Evolutionary conservation across 306 rosid species (phyloP).

Genomic region (Corylus heterophylla): DNA sequence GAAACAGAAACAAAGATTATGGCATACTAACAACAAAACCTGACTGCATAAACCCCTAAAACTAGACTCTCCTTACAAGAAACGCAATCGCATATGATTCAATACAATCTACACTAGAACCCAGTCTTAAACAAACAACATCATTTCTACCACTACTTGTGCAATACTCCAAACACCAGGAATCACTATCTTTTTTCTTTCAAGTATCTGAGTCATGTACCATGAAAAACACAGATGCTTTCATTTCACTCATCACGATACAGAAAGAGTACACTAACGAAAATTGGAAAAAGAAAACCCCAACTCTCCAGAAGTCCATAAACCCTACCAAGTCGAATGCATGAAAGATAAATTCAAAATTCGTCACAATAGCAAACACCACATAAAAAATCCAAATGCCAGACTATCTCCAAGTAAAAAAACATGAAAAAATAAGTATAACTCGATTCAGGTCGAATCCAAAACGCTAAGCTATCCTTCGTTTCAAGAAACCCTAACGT

Average conservation of each 20-base stretch:
- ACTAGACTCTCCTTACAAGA: background rate
- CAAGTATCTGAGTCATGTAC: background rate
- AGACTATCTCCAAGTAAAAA: background rate
- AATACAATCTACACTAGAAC: background rate
- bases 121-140: background rate
- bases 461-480: constrained; percentile 8
- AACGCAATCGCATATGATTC: too few relatives aligned
- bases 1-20: background rate
- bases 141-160: background rate
- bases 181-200: background rate
- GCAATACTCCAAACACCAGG: background rate
- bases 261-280: background rate
- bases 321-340: background rate
- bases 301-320: background rate
- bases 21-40: background rate
- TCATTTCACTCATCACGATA: background rate
- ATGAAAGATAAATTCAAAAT: background rate
- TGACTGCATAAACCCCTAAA: background rate
- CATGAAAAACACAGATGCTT: background rate
- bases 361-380: background rate
- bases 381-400: background rate
- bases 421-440: background rate
- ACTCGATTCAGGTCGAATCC: constrained; percentile 2
- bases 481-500: constrained; percentile 12
- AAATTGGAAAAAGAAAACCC: background rate